Percentiles rank a stretch among this genome's conserved stretches.
phyloP scores from a whole-genome alignment of 2,329 filamentous ascomycete genomes.

The Gnomoniopsis smithogilvyi region DNA sequence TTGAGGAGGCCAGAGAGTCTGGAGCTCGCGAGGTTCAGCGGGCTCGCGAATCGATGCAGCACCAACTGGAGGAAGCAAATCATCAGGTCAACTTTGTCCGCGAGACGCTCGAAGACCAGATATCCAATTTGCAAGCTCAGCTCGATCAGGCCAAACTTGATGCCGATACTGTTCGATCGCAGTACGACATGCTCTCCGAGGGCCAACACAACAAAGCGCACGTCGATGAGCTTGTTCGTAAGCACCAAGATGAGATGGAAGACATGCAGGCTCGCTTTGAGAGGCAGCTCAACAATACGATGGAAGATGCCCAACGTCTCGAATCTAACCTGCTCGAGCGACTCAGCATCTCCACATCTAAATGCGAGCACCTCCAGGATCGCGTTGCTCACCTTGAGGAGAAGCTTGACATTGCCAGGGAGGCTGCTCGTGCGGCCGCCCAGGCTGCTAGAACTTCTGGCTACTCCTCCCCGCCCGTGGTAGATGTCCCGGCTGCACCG shows the following conservation, averaged over 20 bases:
- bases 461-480: slow-evolving; percentile 28
- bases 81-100: slow-evolving; percentile 82
- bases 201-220: slow-evolving; percentile 64
- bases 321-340: slow-evolving; percentile 80
- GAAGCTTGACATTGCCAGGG: slow-evolving; percentile 84
- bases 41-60: slow-evolving; percentile 73
- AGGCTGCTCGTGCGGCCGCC: slow-evolving; percentile 79
- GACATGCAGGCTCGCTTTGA: slow-evolving; percentile 75
- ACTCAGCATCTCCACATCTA: slow-evolving; percentile 77
- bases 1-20: slow-evolving; percentile 77
- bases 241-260: slow-evolving; percentile 67
- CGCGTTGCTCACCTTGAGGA: slow-evolving; percentile 83
- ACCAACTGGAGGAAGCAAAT: slow-evolving; percentile 79
- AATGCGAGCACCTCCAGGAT: slow-evolving; percentile 81
- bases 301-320: slow-evolving; percentile 77
- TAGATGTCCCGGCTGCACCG: slow-evolving; percentile 24
- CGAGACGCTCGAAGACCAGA: slow-evolving; percentile 77
- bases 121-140: slow-evolving; percentile 68
- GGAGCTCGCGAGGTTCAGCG: slow-evolving; percentile 78
- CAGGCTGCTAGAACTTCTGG: slow-evolving; percentile 64
- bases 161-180: slow-evolving; percentile 74
- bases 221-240: slow-evolving; percentile 48
- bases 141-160: slow-evolving; percentile 77
- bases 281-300: slow-evolving; percentile 66
- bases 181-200: slow-evolving; percentile 80